A percentile compares a stretch with the other conserved stretches of the same genome.
phyloP scores from a whole-genome alignment of 2,329 filamentous ascomycete species.

The Aspergillus sp. region DNA sequence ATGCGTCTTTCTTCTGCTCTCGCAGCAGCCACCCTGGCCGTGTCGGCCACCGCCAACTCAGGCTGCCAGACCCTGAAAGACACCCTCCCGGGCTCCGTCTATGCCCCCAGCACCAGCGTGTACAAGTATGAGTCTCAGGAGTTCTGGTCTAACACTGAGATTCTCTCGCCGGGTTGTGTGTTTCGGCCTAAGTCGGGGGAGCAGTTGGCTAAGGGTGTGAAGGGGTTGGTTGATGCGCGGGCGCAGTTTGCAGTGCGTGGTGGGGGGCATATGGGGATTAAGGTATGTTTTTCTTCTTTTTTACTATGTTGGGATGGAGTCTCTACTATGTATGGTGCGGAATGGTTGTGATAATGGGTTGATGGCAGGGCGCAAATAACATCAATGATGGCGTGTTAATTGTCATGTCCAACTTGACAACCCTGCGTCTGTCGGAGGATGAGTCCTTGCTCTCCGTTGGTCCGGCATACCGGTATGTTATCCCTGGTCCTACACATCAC shows the following conservation, averaged over 20 bases:
- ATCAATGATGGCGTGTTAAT: conserved; percentile 29
- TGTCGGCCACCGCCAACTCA: conserved; percentile 1
- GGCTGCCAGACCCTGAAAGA: conserved; percentile 15
- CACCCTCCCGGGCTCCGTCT: conserved; percentile 15
- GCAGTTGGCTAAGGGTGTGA: conserved; percentile 20
- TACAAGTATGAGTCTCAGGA: conserved; percentile 25
- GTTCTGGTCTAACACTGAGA: conserved; percentile 33
- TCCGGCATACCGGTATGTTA: conserved; percentile 17
- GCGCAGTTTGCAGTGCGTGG: conserved; percentile 28
- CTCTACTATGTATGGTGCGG: no score
- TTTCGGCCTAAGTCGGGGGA: conserved; percentile 24
- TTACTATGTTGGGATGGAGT: no score
- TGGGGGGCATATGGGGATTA: conserved; percentile 30
- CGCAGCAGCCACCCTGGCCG: conserved; percentile 2
- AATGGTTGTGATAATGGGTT: background rate
- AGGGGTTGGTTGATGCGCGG: conserved; percentile 12
- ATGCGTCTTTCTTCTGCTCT: conserved; percentile 15
- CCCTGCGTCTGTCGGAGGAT: conserved; percentile 20
- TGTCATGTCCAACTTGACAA: conserved; percentile 26
- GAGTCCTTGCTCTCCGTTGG: conserved; percentile 23
- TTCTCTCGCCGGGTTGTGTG: conserved; percentile 27
- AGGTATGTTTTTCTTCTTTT: conserved; percentile 8
- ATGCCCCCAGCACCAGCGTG: conserved; percentile 15
- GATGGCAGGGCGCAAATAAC: conserved; percentile 24
- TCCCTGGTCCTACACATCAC: no score